phyloP scores from a whole-genome alignment of 352 stramenopile genomes.

The Phytopythium delawarense region DNA sequence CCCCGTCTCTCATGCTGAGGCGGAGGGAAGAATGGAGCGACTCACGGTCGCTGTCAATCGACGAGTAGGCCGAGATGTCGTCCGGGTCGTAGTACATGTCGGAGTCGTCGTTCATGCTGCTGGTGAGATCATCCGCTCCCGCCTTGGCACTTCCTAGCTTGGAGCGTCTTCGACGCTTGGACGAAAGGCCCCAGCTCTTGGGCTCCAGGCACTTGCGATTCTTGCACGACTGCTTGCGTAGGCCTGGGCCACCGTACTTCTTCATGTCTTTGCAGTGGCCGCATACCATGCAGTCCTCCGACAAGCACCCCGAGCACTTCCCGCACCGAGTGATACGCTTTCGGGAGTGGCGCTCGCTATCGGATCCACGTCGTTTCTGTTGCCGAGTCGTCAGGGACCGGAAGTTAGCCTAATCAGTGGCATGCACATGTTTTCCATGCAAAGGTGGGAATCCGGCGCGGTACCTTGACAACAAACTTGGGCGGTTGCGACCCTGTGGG shows the following conservation, averaged over 20 bases:
- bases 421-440: background rate
- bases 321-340: conserved; percentile 78
- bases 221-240: conserved; percentile 88
- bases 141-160: conserved; percentile 18
- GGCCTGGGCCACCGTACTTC: conserved; percentile 81
- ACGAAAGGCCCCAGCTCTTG: conserved; percentile 46
- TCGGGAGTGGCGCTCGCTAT: conserved; percentile 31
- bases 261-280: conserved; percentile 89
- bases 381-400: background rate
- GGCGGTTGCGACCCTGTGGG: background rate
- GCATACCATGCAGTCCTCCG: conserved; percentile 84
- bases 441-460: background rate
- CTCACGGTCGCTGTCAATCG: conserved; percentile 51
- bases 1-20: conserved; percentile 16
- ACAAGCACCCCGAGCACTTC: conserved; percentile 69
- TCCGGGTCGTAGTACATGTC: conserved; percentile 29
- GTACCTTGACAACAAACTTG: background rate
- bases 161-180: conserved; percentile 35
- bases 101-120: conserved; percentile 29
- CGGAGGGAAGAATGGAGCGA: conserved; percentile 27
- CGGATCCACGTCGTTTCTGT: conserved; percentile 33
- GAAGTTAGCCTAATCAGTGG: background rate
- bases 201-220: conserved; percentile 80
- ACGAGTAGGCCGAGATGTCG: conserved; percentile 39
- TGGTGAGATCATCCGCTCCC: conserved; percentile 16